These are phyloP conservation scores for Coemansia sp. DNA, from an alignment of 192 early-diverging fungal species.

Conservation along the genomic window DNA sequence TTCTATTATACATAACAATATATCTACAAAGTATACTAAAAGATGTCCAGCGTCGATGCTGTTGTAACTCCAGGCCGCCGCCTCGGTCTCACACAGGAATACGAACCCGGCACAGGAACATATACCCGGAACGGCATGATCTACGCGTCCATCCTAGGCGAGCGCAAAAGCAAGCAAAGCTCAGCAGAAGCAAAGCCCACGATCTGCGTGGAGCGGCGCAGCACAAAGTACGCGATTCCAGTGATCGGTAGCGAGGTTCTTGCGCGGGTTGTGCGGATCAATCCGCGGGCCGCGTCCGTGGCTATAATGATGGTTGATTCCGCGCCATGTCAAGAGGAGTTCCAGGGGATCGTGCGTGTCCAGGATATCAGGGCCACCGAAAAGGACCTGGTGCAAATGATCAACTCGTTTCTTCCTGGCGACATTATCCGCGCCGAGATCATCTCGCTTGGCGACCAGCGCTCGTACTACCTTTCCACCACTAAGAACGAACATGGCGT, in stretches of 20 bases:
- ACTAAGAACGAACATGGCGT: conserved; percentile 93
- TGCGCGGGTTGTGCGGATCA: conserved; percentile 88
- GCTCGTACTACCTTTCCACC: conserved; percentile 89
- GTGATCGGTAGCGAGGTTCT: conserved; percentile 73
- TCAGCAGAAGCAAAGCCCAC: conserved; percentile 24
- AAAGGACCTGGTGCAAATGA: conserved; percentile 91
- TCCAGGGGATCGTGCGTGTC: conserved; percentile 84
- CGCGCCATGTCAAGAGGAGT: conserved; percentile 79
- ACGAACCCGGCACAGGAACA: conserved; percentile 65
- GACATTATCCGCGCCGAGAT: conserved; percentile 86
- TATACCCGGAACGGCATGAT: conserved; percentile 69
- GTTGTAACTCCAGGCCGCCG: conserved; percentile 76
- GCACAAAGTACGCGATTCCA: conserved; percentile 71
- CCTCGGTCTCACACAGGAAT: conserved; percentile 68
- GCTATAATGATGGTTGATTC: conserved; percentile 89
- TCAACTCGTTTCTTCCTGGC: conserved; percentile 86
- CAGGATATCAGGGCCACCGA: conserved; percentile 95
- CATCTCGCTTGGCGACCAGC: conserved; percentile 90
- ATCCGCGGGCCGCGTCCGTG: conserved; percentile 79
- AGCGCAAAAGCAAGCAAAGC: conserved; percentile 14
- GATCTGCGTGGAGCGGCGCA: conserved; percentile 61
- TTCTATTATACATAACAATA: neutral
- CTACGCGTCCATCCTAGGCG: conserved; percentile 61
- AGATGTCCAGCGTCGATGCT: conserved; percentile 1
- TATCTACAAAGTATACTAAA: neutral